Evolutionary conservation across 2,329 filamentous ascomycete species (phyloP).

Genomic region (Calonectria hongkongensis): DNA sequence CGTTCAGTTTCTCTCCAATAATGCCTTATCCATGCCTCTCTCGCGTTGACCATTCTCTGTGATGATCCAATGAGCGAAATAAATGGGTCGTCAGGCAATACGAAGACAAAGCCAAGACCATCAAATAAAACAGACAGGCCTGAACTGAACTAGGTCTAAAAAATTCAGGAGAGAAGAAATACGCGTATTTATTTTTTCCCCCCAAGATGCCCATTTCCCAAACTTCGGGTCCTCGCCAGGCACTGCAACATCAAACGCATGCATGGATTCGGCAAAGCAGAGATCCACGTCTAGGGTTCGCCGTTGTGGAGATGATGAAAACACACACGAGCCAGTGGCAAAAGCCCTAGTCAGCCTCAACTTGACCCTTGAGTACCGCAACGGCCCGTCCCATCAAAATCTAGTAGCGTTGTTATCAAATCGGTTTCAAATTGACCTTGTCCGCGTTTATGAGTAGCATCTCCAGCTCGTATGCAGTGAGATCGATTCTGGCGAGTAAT

Average conservation of each 20-base stretch:
- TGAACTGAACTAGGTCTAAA: background rate
- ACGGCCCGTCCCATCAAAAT: slow-evolving; percentile 4
- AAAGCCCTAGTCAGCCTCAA: background rate
- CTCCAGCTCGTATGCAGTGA: background rate
- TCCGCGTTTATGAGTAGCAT: background rate
- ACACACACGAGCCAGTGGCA: slow-evolving; percentile 14
- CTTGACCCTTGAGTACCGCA: background rate
- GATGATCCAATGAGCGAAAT: background rate
- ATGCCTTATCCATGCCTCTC: background rate
- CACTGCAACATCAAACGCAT: background rate
- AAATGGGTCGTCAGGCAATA: background rate
- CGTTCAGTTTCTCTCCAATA: background rate
- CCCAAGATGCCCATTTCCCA: no score
- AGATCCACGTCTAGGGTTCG: slow-evolving; percentile 22
- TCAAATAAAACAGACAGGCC: background rate
- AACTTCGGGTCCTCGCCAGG: background rate
- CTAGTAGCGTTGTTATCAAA: background rate
- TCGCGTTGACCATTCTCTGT: background rate
- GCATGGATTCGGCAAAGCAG: slow-evolving; percentile 1
- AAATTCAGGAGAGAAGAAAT: background rate
- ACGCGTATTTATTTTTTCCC: background rate
- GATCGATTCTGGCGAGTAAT: background rate
- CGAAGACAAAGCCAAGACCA: background rate
- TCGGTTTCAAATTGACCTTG: background rate
- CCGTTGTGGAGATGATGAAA: slow-evolving; percentile 7